phyloP scores from a whole-genome alignment of 352 stramenopile species.

The Pythium scleroteichum region DNA sequence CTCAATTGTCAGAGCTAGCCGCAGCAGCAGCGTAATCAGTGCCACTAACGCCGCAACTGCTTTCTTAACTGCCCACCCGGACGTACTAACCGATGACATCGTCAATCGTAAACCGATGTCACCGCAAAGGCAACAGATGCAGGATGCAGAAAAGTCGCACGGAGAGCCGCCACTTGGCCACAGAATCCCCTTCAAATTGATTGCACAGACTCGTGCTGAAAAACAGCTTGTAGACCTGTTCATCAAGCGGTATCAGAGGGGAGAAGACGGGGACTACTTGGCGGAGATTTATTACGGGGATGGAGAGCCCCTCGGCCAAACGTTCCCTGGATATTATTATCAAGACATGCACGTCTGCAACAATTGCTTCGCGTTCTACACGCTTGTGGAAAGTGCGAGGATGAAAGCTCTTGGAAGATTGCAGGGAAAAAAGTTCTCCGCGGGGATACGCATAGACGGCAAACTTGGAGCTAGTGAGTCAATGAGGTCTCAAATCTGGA shows the following conservation, averaged over 20 bases:
- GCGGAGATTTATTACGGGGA: conserved; percentile 76
- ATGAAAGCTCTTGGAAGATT: conserved; percentile 65
- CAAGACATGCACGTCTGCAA: conserved; percentile 74
- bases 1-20: conserved; percentile 23
- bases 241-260: conserved; percentile 70
- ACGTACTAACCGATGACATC: conserved; percentile 26
- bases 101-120: conserved; percentile 35
- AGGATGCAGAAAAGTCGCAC: conserved; percentile 8
- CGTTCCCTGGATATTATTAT: conserved; percentile 85
- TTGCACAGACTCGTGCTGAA: conserved; percentile 75
- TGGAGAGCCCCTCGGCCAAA: conserved; percentile 66
- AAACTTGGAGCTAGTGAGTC: background rate
- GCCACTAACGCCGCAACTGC: conserved; percentile 54
- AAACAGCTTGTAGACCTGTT: conserved; percentile 82
- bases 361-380: conserved; percentile 84
- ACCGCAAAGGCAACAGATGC: conserved; percentile 38
- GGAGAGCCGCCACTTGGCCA: conserved; percentile 10
- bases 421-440: conserved; percentile 12
- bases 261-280: conserved; percentile 77
- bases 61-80: conserved; percentile 49
- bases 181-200: conserved; percentile 80
- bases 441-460: conserved; percentile 3
- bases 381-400: conserved; percentile 68
- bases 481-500: background rate
- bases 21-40: conserved; percentile 48